These are phyloP conservation scores for Porodaedalea pini DNA, from an alignment of 1,284 basidiomycete species.

Conservation along the genomic window DNA sequence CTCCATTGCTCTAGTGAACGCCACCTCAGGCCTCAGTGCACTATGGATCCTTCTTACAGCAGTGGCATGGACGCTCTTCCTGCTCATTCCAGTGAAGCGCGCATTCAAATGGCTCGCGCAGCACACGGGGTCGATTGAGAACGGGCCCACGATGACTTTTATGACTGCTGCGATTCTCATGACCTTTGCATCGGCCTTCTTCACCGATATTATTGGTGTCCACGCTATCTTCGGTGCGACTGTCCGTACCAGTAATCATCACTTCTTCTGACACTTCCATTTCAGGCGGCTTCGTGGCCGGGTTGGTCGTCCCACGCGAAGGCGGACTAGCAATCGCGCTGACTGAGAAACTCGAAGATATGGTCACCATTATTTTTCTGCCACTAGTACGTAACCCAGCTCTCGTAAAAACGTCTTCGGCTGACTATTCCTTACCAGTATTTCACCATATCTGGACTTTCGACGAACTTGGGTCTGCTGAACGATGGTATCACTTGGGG, in stretches of 20 bases:
- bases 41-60: conserved; percentile 81
- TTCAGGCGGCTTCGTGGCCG: conserved; percentile 57
- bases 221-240: conserved; percentile 79
- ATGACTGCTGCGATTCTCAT: conserved; percentile 63
- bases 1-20: conserved; percentile 88
- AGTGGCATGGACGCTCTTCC: conserved; percentile 77
- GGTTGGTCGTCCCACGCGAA: conserved; percentile 62
- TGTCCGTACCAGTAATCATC: no score
- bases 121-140: conserved; percentile 77
- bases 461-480: conserved; percentile 63
- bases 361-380: conserved; percentile 56
- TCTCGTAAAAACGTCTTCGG: conserved; percentile 14
- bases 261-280: background rate
- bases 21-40: conserved; percentile 67
- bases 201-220: conserved; percentile 85
- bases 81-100: conserved; percentile 70
- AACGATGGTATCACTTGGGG: conserved; percentile 61
- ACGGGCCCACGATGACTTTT: conserved; percentile 63
- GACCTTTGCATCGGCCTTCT: conserved; percentile 62
- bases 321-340: conserved; percentile 58
- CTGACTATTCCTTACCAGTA: conserved; percentile 38
- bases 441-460: conserved; percentile 62
- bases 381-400: conserved; percentile 46
- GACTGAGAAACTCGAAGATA: conserved; percentile 66
- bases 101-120: conserved; percentile 69